phyloP scores from a whole-genome alignment of 768 basidiomycete genomes.

The Lactarius deliciosus region DNA sequence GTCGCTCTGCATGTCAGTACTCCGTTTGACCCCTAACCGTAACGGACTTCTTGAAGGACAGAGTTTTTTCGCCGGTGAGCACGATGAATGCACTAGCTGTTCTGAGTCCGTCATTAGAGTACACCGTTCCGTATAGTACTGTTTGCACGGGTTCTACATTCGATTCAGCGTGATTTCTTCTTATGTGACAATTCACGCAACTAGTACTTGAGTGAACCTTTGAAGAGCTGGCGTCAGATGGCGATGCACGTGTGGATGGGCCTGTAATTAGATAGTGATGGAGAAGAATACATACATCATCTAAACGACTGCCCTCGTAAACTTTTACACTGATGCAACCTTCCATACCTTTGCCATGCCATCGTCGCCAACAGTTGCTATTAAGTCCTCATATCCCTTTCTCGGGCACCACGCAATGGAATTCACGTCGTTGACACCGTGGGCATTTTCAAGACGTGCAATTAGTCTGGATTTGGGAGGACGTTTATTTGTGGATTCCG shows the following conservation, averaged over 20 bases:
- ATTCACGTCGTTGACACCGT: conserved; percentile 86
- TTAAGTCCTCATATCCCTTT: conserved; percentile 56
- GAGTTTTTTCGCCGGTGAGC: too few relatives aligned
- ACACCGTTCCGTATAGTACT: background rate
- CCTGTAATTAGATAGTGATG: background rate
- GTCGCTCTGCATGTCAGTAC: too few relatives aligned
- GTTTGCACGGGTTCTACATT: background rate
- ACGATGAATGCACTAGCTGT: background rate
- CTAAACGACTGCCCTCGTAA: background rate
- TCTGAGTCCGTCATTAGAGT: background rate
- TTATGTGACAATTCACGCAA: background rate
- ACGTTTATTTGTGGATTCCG: conserved; percentile 13
- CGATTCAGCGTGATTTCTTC: background rate
- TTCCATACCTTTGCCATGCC: conserved; percentile 81
- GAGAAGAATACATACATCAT: background rate
- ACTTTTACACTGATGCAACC: conserved; percentile 33
- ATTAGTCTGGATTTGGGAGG: conserved; percentile 44
- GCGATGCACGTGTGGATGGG: background rate
- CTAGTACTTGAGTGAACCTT: background rate
- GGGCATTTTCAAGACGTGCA: conserved; percentile 59
- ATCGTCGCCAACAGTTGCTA: conserved; percentile 89
- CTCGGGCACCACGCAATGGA: conserved; percentile 80
- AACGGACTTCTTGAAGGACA: too few relatives aligned
- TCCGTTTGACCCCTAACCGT: too few relatives aligned
- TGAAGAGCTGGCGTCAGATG: background rate